Evolutionary conservation across 106 monocot species (phyloP), one percentile per base, ranked within the genome.

Genomic region (Dioscorea alata): DNA sequence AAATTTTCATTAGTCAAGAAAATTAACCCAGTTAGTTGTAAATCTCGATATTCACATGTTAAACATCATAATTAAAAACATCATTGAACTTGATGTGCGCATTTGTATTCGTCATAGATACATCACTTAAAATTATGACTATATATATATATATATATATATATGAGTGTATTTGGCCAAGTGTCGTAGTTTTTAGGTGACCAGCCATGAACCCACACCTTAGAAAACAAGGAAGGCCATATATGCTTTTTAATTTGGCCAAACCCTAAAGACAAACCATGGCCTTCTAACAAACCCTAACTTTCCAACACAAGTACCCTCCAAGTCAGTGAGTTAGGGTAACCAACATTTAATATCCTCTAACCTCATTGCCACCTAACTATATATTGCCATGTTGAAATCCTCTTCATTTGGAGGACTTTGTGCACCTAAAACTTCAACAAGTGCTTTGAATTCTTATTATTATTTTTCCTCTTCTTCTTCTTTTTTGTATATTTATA

Each of bases 311-410:
- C 62, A 56, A 4, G 5, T 5, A 18, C 54, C 54, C 20, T 21
- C 50, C 23, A 67, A 67, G 66, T 23, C 50, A 34, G 21, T 23
- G 66, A 24, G 50, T 67, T 67, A 50, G 66, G 42, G 65, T 49
- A 48, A 49, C 65, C 22, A 65, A 65, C 65, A 65, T 65, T 8
- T 48, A 20, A 17, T 49, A 50, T 9, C 8, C 14, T 67, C 51
- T 50, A 25, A 67, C 66, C 66, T 51, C 13, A 67, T 6, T 13
- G 0, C 51, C 24, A 67, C 66, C 50, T 51, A 67, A 67, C 66
- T 67, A 25, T 66, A n/a, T n/a, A n/a, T 67, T 32, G 33, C 5
- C 33, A 22, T 23, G 19, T 60, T 22, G 60, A 63, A 63, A 63
- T 63, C 34, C 63, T 33, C 33, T 23, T 60, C 22, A 13, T 60